Conservation (phyloP, 1,284 basidiomycete species). For the Apiotrichum porosum region DNA sequence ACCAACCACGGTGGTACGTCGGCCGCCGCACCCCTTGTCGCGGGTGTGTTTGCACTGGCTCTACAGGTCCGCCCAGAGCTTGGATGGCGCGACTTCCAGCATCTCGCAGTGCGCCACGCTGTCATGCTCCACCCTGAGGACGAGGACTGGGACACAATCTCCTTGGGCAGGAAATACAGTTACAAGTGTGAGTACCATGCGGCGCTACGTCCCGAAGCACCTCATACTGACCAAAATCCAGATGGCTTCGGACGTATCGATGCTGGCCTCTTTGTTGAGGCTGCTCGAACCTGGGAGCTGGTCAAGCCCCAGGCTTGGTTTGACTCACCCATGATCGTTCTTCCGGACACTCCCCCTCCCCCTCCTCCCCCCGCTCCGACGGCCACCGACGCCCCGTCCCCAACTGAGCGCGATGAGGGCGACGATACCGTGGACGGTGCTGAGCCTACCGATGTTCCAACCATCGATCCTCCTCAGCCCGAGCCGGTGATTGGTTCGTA, state of each 20-base stretch:
- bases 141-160: constrained; percentile 88
- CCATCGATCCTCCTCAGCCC: constrained; percentile 2
- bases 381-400: neutral
- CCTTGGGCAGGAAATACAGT: constrained; percentile 74
- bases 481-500: constrained; percentile 20
- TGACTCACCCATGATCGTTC: constrained; percentile 64
- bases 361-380: neutral
- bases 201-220: too few relatives aligned
- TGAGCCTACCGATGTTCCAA: neutral
- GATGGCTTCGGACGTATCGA: constrained; percentile 88
- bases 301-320: constrained; percentile 96
- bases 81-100: constrained; percentile 94
- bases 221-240: neutral
- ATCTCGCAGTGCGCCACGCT: constrained; percentile 77
- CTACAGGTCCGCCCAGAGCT: constrained; percentile 82
- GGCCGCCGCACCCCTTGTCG: constrained; percentile 93
- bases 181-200: constrained; percentile 75
- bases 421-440: constrained; percentile 9
- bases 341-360: constrained; percentile 43
- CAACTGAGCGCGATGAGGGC: neutral
- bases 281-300: constrained; percentile 73
- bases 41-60: constrained; percentile 82
- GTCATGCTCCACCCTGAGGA: constrained; percentile 80
- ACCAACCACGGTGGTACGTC: constrained; percentile 89
- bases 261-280: constrained; percentile 74